Percentiles rank a stretch among this genome's conserved stretches.
These are phyloP conservation scores for Tremella yokohamensis DNA, from an alignment of 768 basidiomycete species.

Conservation along the genomic window DNA sequence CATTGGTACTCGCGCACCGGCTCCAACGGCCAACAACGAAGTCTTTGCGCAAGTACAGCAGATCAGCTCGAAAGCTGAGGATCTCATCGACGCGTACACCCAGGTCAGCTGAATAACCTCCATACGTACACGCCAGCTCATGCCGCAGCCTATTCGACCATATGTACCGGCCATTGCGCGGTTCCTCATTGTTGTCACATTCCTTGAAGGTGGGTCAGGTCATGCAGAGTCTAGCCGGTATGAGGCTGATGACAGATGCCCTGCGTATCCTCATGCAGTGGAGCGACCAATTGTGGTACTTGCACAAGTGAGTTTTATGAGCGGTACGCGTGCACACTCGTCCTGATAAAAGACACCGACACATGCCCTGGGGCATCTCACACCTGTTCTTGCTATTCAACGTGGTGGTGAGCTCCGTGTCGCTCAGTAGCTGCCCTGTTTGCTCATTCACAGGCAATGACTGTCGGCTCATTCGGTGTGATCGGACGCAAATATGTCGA, in stretches of 20 bases:
- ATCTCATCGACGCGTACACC: constrained; percentile 84
- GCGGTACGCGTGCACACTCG: neutral
- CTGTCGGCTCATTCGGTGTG: constrained; percentile 74
- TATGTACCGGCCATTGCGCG: constrained; percentile 91
- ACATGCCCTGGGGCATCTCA: constrained; percentile 92
- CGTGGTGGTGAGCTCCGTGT: constrained; percentile 66
- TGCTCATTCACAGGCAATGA: constrained; percentile 66
- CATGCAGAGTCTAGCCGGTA: neutral
- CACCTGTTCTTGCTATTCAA: constrained; percentile 89
- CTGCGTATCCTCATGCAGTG: constrained; percentile 89
- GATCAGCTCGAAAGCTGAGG: constrained; percentile 64
- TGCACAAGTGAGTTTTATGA: constrained; percentile 70
- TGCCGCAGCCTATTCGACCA: constrained; percentile 76
- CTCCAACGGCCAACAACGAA: constrained; percentile 12
- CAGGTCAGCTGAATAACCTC: constrained; percentile 35
- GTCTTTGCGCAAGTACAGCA: constrained; percentile 42
- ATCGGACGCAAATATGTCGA: constrained; percentile 84
- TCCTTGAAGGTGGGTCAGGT: constrained; percentile 64
- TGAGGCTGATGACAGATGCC: constrained; percentile 59
- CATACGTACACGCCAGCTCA: constrained; percentile 3
- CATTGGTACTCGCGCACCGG: constrained; percentile 14
- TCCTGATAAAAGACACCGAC: constrained; percentile 67
- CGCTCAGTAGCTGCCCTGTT: neutral
- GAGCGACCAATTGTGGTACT: constrained; percentile 96
- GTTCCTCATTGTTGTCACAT: constrained; percentile 96